These are phyloP conservation scores for Vaccinium vitisidaea DNA, from an alignment of 148 eudicot genomes.

Conservation along the genomic window DNA sequence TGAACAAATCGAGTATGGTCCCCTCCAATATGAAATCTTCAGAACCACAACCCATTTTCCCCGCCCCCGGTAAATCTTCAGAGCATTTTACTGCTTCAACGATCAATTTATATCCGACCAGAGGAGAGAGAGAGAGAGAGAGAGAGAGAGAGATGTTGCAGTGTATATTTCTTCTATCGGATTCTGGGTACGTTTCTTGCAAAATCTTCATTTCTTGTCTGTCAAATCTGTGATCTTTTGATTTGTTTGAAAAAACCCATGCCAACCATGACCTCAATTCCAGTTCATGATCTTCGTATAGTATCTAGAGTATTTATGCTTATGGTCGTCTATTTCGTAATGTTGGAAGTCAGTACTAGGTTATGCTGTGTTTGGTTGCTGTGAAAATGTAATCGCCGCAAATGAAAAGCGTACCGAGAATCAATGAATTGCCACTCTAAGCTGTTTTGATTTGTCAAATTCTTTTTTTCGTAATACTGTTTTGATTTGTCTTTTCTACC, in stretches of 20 bases:
- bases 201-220: background rate
- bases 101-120: background rate
- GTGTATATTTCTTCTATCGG: slow-evolving; percentile 32
- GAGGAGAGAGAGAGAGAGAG: background rate
- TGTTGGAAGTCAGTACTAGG: background rate
- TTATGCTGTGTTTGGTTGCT: background rate
- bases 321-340: background rate
- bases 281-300: background rate
- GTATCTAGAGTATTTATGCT: background rate
- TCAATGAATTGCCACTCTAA: background rate
- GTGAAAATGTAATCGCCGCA: background rate
- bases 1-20: background rate
- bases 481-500: background rate
- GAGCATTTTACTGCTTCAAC: background rate
- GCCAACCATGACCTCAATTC: background rate
- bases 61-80: background rate
- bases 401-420: background rate
- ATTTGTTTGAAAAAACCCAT: background rate
- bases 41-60: background rate
- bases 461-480: background rate
- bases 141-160: slow-evolving; percentile 23
- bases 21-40: background rate
- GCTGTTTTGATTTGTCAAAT: background rate
- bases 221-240: background rate
- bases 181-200: slow-evolving; percentile 26